Evolutionary conservation across 306 rosid genomes (phyloP), one percentile per base, ranked within the genome.

Genomic region (Biancaea sappan): DNA sequence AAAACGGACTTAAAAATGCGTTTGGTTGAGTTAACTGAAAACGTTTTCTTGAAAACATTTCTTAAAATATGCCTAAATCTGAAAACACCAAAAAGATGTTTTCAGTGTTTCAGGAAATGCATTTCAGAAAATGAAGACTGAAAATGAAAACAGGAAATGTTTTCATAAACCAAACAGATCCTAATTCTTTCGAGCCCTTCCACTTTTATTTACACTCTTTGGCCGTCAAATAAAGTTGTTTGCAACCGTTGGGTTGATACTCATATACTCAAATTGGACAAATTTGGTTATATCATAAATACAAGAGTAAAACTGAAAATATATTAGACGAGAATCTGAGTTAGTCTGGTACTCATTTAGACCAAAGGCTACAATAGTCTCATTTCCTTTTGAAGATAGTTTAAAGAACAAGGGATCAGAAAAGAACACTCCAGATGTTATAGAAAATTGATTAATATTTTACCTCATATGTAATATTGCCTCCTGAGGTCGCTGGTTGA

Each of bases 401-500:
- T 59, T 60, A 60, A 58, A 15, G 37, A 60, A 60, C 43, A 60
- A 60, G 44, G 8, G 14, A 60, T 60, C 66, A 60, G 35, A 43
- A 60, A n/a, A 8, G 28, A 32, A 16, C n/a, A 10, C 28, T 35
- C n/a, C 19, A 61, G 25, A 29, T 43, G 51, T 68, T 62, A 34
- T 35, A 69, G 68, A 68, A 64, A 32, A 77, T 63, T 4, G 32
- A 46, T 63, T 51, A 46, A 61, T 44, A 57, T 32, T 60, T 87
- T 86, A 95, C 99, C 98, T 95, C 97, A 65, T 95, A 92, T 16
- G 98, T 72, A 75, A 95, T 76, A 77, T 72, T 90, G 81, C 99
- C 98, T 79, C 98, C 99, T 2, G 97, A 90, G 37, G 96, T 85
- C 44, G 98, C 96, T 51, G 99, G 97, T 74, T 92, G 99, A 58